Evolutionary conservation across 768 basidiomycete genomes (phyloP).

Genomic region (Tephrocybe sp.): DNA sequence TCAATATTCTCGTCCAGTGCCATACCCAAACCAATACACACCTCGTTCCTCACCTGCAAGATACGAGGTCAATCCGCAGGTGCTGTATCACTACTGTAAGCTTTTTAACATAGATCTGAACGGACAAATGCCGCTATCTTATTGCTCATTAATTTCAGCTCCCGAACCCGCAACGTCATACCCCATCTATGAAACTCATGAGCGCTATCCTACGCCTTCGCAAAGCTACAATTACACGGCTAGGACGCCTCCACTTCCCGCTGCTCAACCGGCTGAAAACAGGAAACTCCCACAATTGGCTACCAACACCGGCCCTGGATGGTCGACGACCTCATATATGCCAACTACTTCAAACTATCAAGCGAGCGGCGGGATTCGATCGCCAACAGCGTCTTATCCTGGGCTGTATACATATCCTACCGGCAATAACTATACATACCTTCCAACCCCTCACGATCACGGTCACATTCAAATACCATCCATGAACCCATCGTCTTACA

Average conservation of each 20-base stretch:
- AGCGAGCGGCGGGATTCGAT: conserved; percentile 46
- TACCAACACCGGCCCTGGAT: conserved; percentile 38
- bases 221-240: conserved; percentile 47
- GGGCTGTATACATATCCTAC: conserved; percentile 42
- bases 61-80: conserved; percentile 53
- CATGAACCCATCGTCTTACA: conserved; percentile 29
- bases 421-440: conserved; percentile 43
- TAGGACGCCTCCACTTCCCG: conserved; percentile 49
- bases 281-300: conserved; percentile 62
- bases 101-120: conserved; percentile 13
- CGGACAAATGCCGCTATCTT: conserved; percentile 29
- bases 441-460: conserved; percentile 32
- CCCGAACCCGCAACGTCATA: conserved; percentile 47
- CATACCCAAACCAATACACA: conserved; percentile 57
- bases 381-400: conserved; percentile 65
- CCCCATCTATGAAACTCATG: conserved; percentile 56
- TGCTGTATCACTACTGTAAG: conserved; percentile 48
- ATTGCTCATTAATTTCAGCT: conserved; percentile 38
- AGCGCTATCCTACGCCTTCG: conserved; percentile 52
- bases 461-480: conserved; percentile 24
- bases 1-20: conserved; percentile 63
- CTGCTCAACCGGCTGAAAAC: conserved; percentile 44
- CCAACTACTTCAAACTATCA: conserved; percentile 20
- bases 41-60: conserved; percentile 63
- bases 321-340: conserved; percentile 40